phyloP scores from a whole-genome alignment of 495 filamentous ascomycete genomes.

The Articulospora tetracladia region DNA sequence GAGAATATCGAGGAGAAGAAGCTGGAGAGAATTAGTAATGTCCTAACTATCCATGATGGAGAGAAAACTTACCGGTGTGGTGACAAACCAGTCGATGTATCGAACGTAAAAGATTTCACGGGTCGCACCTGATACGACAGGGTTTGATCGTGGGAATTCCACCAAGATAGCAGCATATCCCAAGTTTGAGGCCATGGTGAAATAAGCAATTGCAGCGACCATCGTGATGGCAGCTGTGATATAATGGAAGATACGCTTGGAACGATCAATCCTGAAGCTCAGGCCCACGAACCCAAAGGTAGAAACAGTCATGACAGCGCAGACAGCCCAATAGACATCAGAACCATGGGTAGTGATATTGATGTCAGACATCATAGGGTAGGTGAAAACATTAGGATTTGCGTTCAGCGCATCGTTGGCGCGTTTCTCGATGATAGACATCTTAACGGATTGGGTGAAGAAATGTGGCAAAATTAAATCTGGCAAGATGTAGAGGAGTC shows the following conservation, averaged over 20 bases:
- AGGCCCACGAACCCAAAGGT: conserved; percentile 39
- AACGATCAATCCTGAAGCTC: conserved; percentile 43
- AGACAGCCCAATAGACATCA: conserved; percentile 49
- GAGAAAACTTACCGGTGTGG: conserved; percentile 28
- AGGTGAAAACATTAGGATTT: conserved; percentile 18
- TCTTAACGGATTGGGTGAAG: background rate
- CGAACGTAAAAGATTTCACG: conserved; percentile 70
- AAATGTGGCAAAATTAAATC: background rate
- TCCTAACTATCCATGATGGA: background rate
- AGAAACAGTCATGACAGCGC: conserved; percentile 42
- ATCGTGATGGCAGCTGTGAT: conserved; percentile 56
- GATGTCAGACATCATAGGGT: conserved; percentile 37
- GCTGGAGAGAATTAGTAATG: conserved; percentile 29
- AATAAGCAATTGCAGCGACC: conserved; percentile 64
- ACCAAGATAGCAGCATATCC: conserved; percentile 60
- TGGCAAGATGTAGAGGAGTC: background rate
- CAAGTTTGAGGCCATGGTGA: conserved; percentile 63
- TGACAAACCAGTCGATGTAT: conserved; percentile 61
- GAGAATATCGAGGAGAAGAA: conserved; percentile 56
- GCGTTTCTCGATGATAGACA: conserved; percentile 5
- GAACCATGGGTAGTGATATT: conserved; percentile 59
- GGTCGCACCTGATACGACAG: conserved; percentile 37
- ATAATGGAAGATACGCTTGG: conserved; percentile 66
- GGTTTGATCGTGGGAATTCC: conserved; percentile 42
- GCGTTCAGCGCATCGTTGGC: conserved; percentile 18